Evolutionary conservation across 2,329 filamentous ascomycete genomes (phyloP).

Genomic region (Pseudogymnoascus sp.): DNA sequence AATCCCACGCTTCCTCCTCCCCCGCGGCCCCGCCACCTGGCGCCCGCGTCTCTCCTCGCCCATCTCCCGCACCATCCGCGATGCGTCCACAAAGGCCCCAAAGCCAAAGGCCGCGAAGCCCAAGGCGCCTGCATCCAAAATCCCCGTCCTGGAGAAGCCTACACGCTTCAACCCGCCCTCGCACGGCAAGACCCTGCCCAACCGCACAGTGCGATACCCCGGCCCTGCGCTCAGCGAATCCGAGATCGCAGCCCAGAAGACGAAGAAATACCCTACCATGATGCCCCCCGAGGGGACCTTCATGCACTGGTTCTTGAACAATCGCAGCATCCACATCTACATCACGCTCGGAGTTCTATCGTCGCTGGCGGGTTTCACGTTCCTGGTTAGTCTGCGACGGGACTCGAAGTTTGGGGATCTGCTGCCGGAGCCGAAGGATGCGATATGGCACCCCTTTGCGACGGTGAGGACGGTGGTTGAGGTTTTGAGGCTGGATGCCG

Average conservation of each 20-base stretch:
- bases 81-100: constrained; percentile 30
- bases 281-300: constrained; percentile 79
- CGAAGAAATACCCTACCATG: constrained; percentile 77
- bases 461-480: constrained; percentile 60
- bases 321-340: constrained; percentile 66
- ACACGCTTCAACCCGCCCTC: constrained; percentile 88
- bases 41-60: constrained; percentile 29
- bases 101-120: constrained; percentile 16
- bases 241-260: constrained; percentile 59
- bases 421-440: constrained; percentile 63
- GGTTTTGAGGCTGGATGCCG: constrained; percentile 70
- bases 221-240: constrained; percentile 63
- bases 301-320: constrained; percentile 79
- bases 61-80: constrained; percentile 21
- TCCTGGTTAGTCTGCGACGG: constrained; percentile 69
- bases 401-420: constrained; percentile 76
- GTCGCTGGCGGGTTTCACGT: constrained; percentile 64
- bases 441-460: constrained; percentile 62
- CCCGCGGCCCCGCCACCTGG: constrained; percentile 53
- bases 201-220: constrained; percentile 55
- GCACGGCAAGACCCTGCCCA: constrained; percentile 64
- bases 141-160: constrained; percentile 75
- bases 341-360: constrained; percentile 57
- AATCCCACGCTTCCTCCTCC: constrained; percentile 64
- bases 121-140: constrained; percentile 36